These are phyloP conservation scores for Thalassiosira mediterranea DNA, from an alignment of 352 stramenopile species.

Conservation along the genomic window DNA sequence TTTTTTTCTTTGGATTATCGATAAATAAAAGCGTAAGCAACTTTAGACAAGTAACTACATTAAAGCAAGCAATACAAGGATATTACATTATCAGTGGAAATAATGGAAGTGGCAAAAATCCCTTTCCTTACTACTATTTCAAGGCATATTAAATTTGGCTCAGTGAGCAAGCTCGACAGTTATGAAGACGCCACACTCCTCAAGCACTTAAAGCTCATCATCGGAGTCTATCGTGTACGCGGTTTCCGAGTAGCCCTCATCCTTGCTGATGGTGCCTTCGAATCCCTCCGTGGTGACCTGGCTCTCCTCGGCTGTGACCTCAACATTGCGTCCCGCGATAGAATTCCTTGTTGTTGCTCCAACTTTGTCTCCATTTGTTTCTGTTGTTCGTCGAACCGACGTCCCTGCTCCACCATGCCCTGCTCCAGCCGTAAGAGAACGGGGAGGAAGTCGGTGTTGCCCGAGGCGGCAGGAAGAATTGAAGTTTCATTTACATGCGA, in stretches of 20 bases:
- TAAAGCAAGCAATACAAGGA: constrained; percentile 31
- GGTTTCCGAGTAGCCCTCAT: constrained; percentile 27
- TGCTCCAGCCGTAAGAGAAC: too few relatives aligned
- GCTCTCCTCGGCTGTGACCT: constrained; percentile 5
- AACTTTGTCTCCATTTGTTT: too few relatives aligned
- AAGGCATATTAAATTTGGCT: constrained; percentile 27
- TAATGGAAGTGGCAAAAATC: constrained; percentile 28
- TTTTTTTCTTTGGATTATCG: too few relatives aligned
- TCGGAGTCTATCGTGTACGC: background rate
- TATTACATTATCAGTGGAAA: constrained; percentile 23
- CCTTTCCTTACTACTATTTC: constrained; percentile 37
- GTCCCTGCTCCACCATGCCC: too few relatives aligned
- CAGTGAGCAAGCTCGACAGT: constrained; percentile 4
- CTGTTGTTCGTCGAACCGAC: too few relatives aligned
- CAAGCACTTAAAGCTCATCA: constrained; percentile 2
- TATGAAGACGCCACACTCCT: constrained; percentile 10
- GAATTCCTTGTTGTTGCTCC: too few relatives aligned
- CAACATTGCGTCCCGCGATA: constrained; percentile 10
- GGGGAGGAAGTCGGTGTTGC: too few relatives aligned
- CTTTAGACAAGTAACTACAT: too few relatives aligned
- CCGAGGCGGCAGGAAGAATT: too few relatives aligned
- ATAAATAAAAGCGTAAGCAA: too few relatives aligned
- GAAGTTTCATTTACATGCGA: too few relatives aligned
- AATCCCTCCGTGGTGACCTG: constrained; percentile 20
- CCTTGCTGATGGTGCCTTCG: constrained; percentile 19